A percentile compares a stretch with the other conserved stretches of the same genome.
Evolutionary conservation across 2,329 filamentous ascomycete genomes (phyloP).

Genomic region (Aschersonia sp.): DNA sequence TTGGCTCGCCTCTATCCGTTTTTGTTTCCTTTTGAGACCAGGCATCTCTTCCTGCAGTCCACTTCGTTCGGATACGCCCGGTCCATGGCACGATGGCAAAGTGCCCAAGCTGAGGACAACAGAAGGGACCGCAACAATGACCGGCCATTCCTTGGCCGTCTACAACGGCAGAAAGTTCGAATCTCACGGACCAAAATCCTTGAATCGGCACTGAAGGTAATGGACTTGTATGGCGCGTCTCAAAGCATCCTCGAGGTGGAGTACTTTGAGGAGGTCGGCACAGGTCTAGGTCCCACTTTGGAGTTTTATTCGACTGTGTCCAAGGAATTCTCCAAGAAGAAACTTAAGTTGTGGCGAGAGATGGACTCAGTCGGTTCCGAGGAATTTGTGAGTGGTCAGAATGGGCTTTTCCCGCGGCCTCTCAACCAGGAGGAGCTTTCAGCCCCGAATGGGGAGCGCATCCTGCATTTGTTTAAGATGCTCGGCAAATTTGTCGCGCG

Average conservation of each 20-base stretch:
- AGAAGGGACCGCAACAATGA: constrained; percentile 79
- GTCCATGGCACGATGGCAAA: constrained; percentile 97
- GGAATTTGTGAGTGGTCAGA: constrained; percentile 73
- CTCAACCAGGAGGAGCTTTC: constrained; percentile 64
- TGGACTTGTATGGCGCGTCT: constrained; percentile 96
- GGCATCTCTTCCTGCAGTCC: constrained; percentile 91
- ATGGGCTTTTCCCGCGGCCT: constrained; percentile 82
- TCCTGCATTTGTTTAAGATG: constrained; percentile 78
- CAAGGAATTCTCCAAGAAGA: constrained; percentile 94
- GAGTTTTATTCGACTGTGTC: constrained; percentile 98
- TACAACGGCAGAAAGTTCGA: constrained; percentile 95
- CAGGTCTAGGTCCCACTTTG: constrained; percentile 83
- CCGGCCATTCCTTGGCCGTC: constrained; percentile 73
- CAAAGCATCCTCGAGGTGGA: constrained; percentile 94
- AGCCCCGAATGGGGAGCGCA: constrained; percentile 69
- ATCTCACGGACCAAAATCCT: constrained; percentile 91
- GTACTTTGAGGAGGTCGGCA: constrained; percentile 97
- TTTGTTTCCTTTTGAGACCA: constrained; percentile 93
- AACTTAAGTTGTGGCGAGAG: constrained; percentile 91
- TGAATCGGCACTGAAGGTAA: constrained; percentile 93
- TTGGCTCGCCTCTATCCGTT: constrained; percentile 88
- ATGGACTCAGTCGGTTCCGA: constrained; percentile 58
- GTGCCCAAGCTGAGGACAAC: constrained; percentile 63
- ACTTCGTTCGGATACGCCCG: constrained; percentile 96
- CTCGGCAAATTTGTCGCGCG: constrained; percentile 95